Percentiles rank a stretch among this genome's conserved stretches.
Evolutionary conservation across 73 alveolate genomes (phyloP).

Genomic region (Paramecium caudatum): DNA sequence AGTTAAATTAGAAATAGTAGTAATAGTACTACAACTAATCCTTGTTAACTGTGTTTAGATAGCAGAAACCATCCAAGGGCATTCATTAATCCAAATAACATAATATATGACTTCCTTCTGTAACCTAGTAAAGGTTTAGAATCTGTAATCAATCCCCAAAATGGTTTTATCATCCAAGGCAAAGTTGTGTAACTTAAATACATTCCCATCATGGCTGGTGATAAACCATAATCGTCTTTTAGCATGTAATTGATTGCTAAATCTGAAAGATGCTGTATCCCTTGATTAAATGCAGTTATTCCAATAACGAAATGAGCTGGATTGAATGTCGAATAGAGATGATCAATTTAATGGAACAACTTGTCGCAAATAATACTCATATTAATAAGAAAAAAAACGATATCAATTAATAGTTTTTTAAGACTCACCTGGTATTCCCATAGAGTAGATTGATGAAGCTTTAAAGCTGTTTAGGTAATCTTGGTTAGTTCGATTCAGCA

Average conservation of each 20-base stretch:
- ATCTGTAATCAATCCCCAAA: constrained; percentile 97
- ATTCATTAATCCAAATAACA: constrained; percentile 84
- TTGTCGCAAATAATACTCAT: constrained; percentile 27
- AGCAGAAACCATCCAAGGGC: constrained; percentile 83
- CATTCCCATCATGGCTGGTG: constrained; percentile 79
- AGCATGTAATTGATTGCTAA: constrained; percentile 72
- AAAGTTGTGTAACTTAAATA: constrained; percentile 60
- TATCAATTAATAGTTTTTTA: constrained; percentile 11
- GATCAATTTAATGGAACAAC: constrained; percentile 39
- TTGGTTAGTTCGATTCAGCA: constrained; percentile 20
- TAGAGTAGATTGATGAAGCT: background rate
- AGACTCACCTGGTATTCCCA: background rate
- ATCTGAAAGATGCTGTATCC: constrained; percentile 77
- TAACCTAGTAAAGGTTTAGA: constrained; percentile 90
- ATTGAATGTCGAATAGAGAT: constrained; percentile 26
- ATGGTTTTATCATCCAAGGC: constrained; percentile 94
- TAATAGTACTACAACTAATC: constrained; percentile 3
- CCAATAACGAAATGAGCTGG: constrained; percentile 47
- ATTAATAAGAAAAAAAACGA: background rate
- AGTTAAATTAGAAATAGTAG: constrained; percentile 67
- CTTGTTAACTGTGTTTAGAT: background rate
- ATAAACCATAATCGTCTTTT: constrained; percentile 76
- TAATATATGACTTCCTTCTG: constrained; percentile 88
- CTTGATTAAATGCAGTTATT: constrained; percentile 37
- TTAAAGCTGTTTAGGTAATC: constrained; percentile 14